Conservation (phyloP, 805 yeast genomes). For the Candida manassasensis region DNA sequence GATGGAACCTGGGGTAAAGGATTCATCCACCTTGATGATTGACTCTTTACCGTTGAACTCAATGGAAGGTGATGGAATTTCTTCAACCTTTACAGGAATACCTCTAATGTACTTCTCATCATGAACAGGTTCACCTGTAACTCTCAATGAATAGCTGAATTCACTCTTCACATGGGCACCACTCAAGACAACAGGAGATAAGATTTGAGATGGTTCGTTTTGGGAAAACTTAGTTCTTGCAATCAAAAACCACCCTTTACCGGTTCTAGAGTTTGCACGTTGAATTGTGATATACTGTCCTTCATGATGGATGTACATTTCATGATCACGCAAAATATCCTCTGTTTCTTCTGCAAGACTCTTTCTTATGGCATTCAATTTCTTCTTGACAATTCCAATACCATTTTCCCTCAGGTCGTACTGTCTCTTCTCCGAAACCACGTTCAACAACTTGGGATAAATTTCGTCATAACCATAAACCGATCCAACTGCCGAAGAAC, state of each 20-base stretch:
- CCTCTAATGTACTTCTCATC: constrained; percentile 47
- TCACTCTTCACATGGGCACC: constrained; percentile 57
- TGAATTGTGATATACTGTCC: constrained; percentile 91
- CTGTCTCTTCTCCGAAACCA: constrained; percentile 68
- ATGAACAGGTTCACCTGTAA: constrained; percentile 44
- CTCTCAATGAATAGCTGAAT: constrained; percentile 54
- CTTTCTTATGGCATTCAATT: constrained; percentile 54
- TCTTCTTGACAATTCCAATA: constrained; percentile 66
- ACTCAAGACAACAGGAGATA: constrained; percentile 53
- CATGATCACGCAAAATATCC: constrained; percentile 58
- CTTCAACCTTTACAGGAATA: constrained; percentile 59
- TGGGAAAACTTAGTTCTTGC: constrained; percentile 74
- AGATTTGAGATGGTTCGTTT: constrained; percentile 43
- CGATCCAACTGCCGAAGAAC: constrained; percentile 91
- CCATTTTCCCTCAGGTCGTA: constrained; percentile 54
- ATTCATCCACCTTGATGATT: constrained; percentile 50
- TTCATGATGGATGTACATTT: constrained; percentile 91
- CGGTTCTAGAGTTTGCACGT: constrained; percentile 75
- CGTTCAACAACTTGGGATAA: constrained; percentile 74
- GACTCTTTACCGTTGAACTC: constrained; percentile 45
- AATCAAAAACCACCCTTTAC: constrained; percentile 82
- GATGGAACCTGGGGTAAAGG: constrained; percentile 86
- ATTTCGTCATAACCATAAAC: constrained; percentile 93
- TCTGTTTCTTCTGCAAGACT: constrained; percentile 51
- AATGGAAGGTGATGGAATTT: constrained; percentile 47